Base-by-base conservation (phyloP, 2,329 filamentous ascomycete genomes). In the Huntiella moniliformis region DNA sequence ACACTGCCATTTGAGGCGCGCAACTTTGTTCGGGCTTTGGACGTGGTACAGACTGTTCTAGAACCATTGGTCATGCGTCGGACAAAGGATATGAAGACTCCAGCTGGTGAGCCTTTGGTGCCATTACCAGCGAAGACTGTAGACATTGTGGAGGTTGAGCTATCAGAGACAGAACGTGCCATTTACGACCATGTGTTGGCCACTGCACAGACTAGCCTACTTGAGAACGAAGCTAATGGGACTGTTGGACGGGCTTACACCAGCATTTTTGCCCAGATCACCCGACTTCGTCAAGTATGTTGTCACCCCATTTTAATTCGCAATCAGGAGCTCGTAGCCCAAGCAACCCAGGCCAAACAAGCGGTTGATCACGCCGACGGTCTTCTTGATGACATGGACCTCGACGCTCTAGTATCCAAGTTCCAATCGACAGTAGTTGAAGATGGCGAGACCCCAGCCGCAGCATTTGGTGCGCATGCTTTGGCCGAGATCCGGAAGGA, bases 11-110 rank as follows among this genome's bases (percentile, higher is more conserved):
- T 98, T 52, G 91, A 98, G 60, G 88, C 85, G 0, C 91, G 91
- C 53, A 82, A 98, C 52, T 95, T 93, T 57, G 76, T 95, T 53
- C 79, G 87, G 4, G 91, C 91, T 1, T 68, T 98, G 5, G 91
- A 96, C 57, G 91, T 98, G 2, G 91, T 98, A 1, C 91, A 98
- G 58, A 98, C 88, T 0, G 88, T 98, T 0, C 65, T 98, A 4
- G 91, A 98, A 57, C 91, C 91, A 5, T 65, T 98, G n/a, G 91
- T 98, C 6, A 77, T 98, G 60, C 75, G 91, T 38, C 74, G 91
- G 50, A 98, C 91, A 0, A 98, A 98, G 59, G 87, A 94, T 51
- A 98, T 98, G 91, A 93, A 85, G 62, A 96, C 86, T 0, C 88
- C 91, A 0, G 76, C 82, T 45, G 91, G 91, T 5, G 54, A 66